These are phyloP conservation scores for Alternaria sp. DNA, from an alignment of 2,329 filamentous ascomycete species.

Conservation along the genomic window DNA sequence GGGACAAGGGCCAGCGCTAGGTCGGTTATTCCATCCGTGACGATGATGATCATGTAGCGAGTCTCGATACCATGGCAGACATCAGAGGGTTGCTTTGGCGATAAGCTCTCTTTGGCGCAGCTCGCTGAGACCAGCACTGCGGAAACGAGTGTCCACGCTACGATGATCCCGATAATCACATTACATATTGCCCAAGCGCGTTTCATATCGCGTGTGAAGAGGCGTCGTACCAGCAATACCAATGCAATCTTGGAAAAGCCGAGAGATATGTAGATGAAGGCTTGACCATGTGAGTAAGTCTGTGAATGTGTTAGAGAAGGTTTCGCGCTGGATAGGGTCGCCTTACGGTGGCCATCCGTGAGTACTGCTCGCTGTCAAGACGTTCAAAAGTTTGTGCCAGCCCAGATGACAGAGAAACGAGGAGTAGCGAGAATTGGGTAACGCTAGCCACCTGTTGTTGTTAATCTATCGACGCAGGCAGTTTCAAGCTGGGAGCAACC, in stretches of 20 bases:
- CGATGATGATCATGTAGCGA: constrained; percentile 24
- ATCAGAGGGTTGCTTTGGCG: constrained; percentile 16
- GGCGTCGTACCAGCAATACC: constrained; percentile 33
- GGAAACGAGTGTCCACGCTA: constrained; percentile 23
- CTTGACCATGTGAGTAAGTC: constrained; percentile 13
- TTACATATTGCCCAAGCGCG: constrained; percentile 32
- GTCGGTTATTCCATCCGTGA: constrained; percentile 33
- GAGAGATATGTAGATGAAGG: constrained; percentile 31
- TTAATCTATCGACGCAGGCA: too few species aligned
- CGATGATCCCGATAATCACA: constrained; percentile 16
- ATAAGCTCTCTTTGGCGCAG: background rate
- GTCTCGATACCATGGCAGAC: constrained; percentile 22
- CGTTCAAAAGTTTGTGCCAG: constrained; percentile 9
- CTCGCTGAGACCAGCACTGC: background rate
- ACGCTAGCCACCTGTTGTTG: background rate
- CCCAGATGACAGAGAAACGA: constrained; percentile 28
- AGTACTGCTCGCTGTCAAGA: constrained; percentile 23
- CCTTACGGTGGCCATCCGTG: constrained; percentile 26
- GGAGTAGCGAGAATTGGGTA: constrained; percentile 27
- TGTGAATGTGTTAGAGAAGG: background rate
- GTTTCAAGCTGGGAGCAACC: background rate
- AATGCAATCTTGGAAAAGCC: constrained; percentile 36
- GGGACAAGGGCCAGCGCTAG: constrained; percentile 28
- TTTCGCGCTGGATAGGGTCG: background rate
- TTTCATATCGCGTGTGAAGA: constrained; percentile 38